phyloP scores from a whole-genome alignment of 164 flowering plant species.

The Santalum album region DNA sequence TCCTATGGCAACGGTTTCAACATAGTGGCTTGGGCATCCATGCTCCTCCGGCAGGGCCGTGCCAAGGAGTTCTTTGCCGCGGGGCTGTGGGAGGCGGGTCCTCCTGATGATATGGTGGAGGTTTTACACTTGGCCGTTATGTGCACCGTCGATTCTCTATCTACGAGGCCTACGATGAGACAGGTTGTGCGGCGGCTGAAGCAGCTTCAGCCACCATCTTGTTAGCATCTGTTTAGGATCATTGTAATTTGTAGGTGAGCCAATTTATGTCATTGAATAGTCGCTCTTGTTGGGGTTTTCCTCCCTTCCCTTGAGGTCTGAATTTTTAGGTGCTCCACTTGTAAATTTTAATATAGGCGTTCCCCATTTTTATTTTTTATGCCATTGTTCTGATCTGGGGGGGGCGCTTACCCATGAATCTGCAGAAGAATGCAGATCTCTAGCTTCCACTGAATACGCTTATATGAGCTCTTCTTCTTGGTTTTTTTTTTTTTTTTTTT shows the following conservation, averaged over 20 bases:
- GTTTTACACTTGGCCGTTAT: slow-evolving; percentile 76
- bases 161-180: slow-evolving; percentile 83
- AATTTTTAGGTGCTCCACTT: slow-evolving; percentile 31
- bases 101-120: slow-evolving; percentile 77
- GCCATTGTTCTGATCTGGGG: slow-evolving; percentile 5
- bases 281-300: slow-evolving; percentile 13
- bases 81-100: slow-evolving; percentile 84
- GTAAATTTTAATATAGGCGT: slow-evolving; percentile 43
- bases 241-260: slow-evolving; percentile 25
- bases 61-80: slow-evolving; percentile 79
- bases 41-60: slow-evolving; percentile 83
- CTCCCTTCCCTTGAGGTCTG: slow-evolving; percentile 21
- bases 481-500: too few relatives aligned
- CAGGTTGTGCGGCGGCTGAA: slow-evolving; percentile 78
- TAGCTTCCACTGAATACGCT: too few relatives aligned
- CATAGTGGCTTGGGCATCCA: slow-evolving; percentile 83
- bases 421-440: slow-evolving; percentile 47
- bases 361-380: slow-evolving; percentile 21
- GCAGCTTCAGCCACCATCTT: slow-evolving; percentile 71
- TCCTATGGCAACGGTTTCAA: slow-evolving; percentile 83
- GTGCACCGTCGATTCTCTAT: slow-evolving; percentile 80
- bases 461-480: too few relatives aligned
- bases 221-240: slow-evolving; percentile 36
- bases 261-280: slow-evolving; percentile 21
- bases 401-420: slow-evolving; percentile 31